Evolutionary conservation across 192 early-diverging fungal species (phyloP).

Genomic region (Coemansia nantahalensis): DNA sequence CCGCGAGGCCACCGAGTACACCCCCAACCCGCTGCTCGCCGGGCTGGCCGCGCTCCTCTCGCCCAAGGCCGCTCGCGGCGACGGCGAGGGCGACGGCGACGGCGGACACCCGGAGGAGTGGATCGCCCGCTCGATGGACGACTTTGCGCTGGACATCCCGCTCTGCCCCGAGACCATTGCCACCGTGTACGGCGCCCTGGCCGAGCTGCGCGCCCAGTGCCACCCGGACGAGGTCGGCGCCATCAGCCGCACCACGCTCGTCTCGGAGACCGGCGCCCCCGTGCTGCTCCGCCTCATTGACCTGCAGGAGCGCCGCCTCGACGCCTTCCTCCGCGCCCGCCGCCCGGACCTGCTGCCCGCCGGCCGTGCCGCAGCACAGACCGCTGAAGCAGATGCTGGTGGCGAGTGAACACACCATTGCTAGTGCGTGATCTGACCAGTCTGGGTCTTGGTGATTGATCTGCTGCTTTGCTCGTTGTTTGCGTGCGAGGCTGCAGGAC

Average conservation of each 20-base stretch:
- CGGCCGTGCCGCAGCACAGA: no score
- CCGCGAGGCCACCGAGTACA: neutral
- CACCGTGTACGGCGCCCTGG: slow-evolving; percentile 29
- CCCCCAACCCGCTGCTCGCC: neutral
- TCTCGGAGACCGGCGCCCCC: slow-evolving; percentile 21
- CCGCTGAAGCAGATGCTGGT: no score
- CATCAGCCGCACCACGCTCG: neutral
- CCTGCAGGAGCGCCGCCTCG: slow-evolving; percentile 35
- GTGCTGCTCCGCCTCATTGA: slow-evolving; percentile 20
- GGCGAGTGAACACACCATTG: no score
- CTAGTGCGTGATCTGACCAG: no score
- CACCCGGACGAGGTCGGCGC: neutral
- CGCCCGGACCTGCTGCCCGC: slow-evolving; percentile 36
- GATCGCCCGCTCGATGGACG: slow-evolving; percentile 28
- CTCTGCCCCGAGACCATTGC: slow-evolving; percentile 30
- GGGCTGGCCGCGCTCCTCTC: slow-evolving; percentile 2
- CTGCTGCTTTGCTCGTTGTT: no score
- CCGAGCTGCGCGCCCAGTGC: slow-evolving; percentile 19
- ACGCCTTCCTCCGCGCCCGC: slow-evolving; percentile 11
- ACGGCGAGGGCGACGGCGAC: slow-evolving; percentile 1
- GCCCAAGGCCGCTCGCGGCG: neutral
- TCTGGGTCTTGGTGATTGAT: no score
- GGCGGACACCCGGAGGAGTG: neutral
- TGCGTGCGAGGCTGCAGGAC: no score
- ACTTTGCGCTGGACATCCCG: slow-evolving; percentile 26